phyloP scores from a whole-genome alignment of 441 rosid genomes.

The Adansonia rubrostipa region DNA sequence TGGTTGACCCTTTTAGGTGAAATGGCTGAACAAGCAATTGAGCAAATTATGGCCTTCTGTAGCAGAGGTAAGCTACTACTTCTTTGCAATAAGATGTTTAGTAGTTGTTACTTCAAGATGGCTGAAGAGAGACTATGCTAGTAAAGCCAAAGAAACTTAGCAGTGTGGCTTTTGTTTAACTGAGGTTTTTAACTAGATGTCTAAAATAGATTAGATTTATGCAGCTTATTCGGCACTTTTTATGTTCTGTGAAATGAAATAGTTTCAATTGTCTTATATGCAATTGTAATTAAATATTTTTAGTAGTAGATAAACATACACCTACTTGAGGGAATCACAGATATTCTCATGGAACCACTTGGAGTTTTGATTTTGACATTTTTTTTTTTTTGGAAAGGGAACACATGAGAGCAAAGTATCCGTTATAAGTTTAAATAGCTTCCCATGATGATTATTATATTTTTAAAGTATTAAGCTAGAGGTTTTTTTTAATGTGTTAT shows the following conservation, averaged over 20 bases:
- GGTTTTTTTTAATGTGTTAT: slow-evolving; percentile 6
- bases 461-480: not conserved
- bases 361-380: not conserved
- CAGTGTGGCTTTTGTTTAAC: not conserved
- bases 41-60: slow-evolving; percentile 93
- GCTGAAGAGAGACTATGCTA: slow-evolving; percentile 4
- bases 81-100: not conserved
- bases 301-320: not conserved
- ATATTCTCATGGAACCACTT: not conserved
- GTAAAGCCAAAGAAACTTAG: slow-evolving; percentile 16
- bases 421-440: not conserved
- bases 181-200: not conserved
- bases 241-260: slow-evolving; percentile 3
- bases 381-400: not conserved
- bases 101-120: not conserved
- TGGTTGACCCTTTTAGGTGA: slow-evolving; percentile 63
- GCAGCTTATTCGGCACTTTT: slow-evolving; percentile 6
- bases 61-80: slow-evolving; percentile 71
- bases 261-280: slow-evolving; percentile 3
- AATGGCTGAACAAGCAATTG: slow-evolving; percentile 95
- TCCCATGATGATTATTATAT: not conserved
- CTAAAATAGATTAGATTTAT: slow-evolving; percentile 12
- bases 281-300: not conserved
- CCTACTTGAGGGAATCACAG: not conserved
- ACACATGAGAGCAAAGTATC: not conserved